Evolutionary conservation across 208 protist genomes (phyloP), one percentile per base, ranked within the genome.

Genomic region (Crithidia expoeki): DNA sequence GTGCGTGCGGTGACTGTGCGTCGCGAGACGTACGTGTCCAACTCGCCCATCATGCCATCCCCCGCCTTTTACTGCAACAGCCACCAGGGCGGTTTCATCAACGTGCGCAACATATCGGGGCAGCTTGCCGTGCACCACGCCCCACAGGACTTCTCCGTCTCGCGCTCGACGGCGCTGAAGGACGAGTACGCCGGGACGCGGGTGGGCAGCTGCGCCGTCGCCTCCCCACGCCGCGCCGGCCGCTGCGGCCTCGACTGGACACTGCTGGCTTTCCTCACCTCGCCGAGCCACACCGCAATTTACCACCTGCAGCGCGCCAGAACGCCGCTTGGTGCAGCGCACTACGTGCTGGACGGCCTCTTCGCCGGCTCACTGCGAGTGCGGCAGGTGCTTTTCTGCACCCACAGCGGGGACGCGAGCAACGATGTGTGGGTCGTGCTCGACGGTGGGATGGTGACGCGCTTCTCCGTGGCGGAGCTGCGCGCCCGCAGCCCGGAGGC

Each of bases 21-120:
- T 14, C 66, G 51, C 50, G 69, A 79, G 79, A 75, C 61, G 64
- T 69, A 77, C 65, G 68, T 65, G 44, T 73, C 64, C 36, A 62
- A 62, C 21, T 79, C 72, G 19, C 64, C 69, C 19, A 51, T 80
- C 25, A 76, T 77, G 47, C 77, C 56, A 71, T 81, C 72, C 62
- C 84, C 61, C 57, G 79, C 50, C 51, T 77, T 49, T 42, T 88
- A 52, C 66, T 76, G 50, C 68, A 57, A 44, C 66, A 32, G n/a
- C 57, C 34, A 38, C 46, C 73, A 62, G 40, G 62, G 66, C 42
- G 82, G 67, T 60, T 91, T 76, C 25, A 61, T 28, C n/a, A 76
- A 70, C 49, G 63, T 76, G 62, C 62, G 72, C 14, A 44, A 19
- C 32, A 42, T 32, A 2, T 46, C 62, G 0, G 46, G 47, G 10